Evolutionary conservation across 148 eudicot species (phyloP), one percentile per base, ranked within the genome.

Genomic region (Mesembryanthemum crystallinum): DNA sequence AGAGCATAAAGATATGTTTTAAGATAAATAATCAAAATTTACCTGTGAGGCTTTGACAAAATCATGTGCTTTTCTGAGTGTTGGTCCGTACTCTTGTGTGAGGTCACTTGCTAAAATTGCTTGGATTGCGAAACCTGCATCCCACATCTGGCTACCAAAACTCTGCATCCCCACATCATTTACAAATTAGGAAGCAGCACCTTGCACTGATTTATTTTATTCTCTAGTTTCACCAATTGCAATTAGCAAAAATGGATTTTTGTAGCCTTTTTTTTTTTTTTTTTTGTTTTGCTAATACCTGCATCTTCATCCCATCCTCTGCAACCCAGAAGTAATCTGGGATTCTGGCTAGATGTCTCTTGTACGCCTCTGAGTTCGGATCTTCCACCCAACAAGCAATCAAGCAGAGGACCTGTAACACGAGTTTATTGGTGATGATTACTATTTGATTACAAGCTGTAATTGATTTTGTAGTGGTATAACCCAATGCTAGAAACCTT

Each of bases 371-470:
- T 1, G 89, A 87, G 71, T 85, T 77, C 12, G 92, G 92, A 66
- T 91, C 92, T 77, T 91, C 92, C 32, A 85, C 91, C 90, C 92
- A 91, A 64, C 96, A 89, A 68, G 89, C 89, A 64, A 91, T 66
- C 76, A 91, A 55, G 47, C 86, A 84, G 33, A 91, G 70, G 10
- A 80, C 82, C 93, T 89, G 60, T 24, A 35, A 39, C 57, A 39
- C 49, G 64, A 62, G 13, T 3, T 25, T 58, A n/a, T 33, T 25
- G 10, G 7, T 17, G 17, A 28, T 54, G 4, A 57, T 57, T 5
- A n/a, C 5, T 57, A 6, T 57, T 5, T 21, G 10, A 1, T n/a
- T 18, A 57, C n/a, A 7, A n/a, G 5, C 27, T 57, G n/a, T 57
- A 10, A n/a, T 57, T 23, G 30, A 29, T 55, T 28, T 25, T 8